A percentile compares a stretch with the other conserved stretches of the same genome.
phyloP scores from a whole-genome alignment of 2,329 filamentous ascomycete species.

The Aspergillus sclerotialis region DNA sequence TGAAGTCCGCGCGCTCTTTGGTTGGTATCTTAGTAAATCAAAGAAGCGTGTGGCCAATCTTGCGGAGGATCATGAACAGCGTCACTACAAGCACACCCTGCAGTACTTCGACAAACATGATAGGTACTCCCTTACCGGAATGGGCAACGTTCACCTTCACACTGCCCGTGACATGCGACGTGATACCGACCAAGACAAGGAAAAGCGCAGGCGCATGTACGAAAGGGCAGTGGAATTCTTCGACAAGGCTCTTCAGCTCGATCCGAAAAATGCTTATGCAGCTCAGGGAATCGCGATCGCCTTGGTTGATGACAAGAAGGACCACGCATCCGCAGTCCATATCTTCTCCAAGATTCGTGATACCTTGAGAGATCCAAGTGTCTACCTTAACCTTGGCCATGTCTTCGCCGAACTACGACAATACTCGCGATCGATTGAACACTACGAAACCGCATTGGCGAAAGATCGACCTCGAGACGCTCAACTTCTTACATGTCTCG shows the following conservation, averaged over 20 bases:
- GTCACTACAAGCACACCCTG: constrained; percentile 93
- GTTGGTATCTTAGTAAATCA: constrained; percentile 88
- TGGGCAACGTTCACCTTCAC: constrained; percentile 90
- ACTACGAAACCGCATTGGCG: constrained; percentile 76
- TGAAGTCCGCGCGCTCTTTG: constrained; percentile 86
- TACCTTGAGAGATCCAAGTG: constrained; percentile 77
- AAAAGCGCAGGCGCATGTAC: constrained; percentile 82
- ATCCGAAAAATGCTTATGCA: constrained; percentile 90
- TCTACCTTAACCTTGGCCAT: constrained; percentile 90
- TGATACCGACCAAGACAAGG: constrained; percentile 80
- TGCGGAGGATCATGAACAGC: constrained; percentile 81
- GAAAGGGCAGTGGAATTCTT: constrained; percentile 95
- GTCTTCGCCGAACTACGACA: constrained; percentile 87
- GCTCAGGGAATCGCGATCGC: constrained; percentile 95
- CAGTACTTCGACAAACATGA: constrained; percentile 96
- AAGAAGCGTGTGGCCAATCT: constrained; percentile 77
- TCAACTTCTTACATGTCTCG: constrained; percentile 75
- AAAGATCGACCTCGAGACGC: constrained; percentile 74
- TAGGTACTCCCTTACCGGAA: constrained; percentile 88
- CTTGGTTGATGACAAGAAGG: constrained; percentile 88
- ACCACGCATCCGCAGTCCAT: constrained; percentile 71
- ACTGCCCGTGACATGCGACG: constrained; percentile 91
- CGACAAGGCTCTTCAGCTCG: constrained; percentile 92
- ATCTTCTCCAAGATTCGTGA: constrained; percentile 89
- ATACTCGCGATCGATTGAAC: constrained; percentile 85